Base-by-base conservation (phyloP, 2,329 filamentous ascomycete species). In the Monilinia fructicola region DNA sequence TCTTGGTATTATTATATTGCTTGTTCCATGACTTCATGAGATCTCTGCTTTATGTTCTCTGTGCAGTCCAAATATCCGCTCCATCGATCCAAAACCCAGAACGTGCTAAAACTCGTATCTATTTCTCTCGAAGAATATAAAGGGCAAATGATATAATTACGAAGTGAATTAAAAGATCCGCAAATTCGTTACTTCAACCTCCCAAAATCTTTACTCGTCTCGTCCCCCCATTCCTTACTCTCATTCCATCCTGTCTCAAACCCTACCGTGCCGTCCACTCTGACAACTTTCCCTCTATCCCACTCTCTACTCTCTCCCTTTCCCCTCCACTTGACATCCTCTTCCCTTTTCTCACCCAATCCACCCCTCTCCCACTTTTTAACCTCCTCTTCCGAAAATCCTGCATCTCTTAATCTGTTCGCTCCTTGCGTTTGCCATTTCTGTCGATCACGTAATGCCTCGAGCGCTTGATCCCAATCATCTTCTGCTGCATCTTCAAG, bases 381-480 rank as follows among this genome's bases (percentile, higher is more conserved):
- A 67, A 97, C 86, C 73, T 93, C 86, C 5, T 87, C 85, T 21
- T 93, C 90, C 1, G 85, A 87, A 74, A 96, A 96, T 0, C 93
- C 93, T 0, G 91, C 92, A 26, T 85, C 86, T 44, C 87, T 87
- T 68, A 97, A 79, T 67, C 93, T 82, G 63, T 93, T 88, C 9
- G 90, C 90, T 40, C 92, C 91, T 71, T 88, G 86, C 69, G 88
- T 83, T 73, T 87, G 88, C 86, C 90, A 93, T 71, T 88, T 88
- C 71, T 91, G 86, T n/a, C 92, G 87, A 75, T 96, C 92, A 50
- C 90, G 85, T 66, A 92, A 82, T 5, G 89, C 87, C 77, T 96
- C 92, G 0, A 95, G 81, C 0, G 90, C 87, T 72, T 91, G 86
- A 54, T 91, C 90, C 93, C 92, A 97, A 68, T 89, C 87, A 68